phyloP scores from a whole-genome alignment of 192 early-diverging fungal genomes.

The Umbelopsis isabellina region DNA sequence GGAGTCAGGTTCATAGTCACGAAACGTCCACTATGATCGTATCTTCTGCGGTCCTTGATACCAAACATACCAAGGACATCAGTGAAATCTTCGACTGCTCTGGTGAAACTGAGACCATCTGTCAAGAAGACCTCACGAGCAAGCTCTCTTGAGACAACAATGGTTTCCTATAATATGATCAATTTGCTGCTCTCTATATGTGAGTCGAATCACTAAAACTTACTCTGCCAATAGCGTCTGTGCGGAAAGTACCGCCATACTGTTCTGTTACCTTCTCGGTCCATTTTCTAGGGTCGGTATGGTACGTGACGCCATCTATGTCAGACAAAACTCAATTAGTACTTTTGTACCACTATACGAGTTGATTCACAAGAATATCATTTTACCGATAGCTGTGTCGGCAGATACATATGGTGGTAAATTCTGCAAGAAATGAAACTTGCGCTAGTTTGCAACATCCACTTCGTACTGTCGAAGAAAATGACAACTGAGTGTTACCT shows the following conservation, averaged over 20 bases:
- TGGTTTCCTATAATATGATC: constrained; percentile 1
- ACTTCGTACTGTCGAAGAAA: not conserved
- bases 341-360: not conserved
- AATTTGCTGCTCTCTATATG: not conserved
- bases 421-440: not conserved
- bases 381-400: not conserved
- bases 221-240: constrained; percentile 21
- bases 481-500: not conserved
- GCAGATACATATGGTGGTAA: not conserved
- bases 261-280: not conserved
- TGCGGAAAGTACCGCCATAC: constrained; percentile 6
- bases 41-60: not conserved
- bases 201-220: not conserved
- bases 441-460: not conserved
- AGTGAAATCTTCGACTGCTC: not conserved
- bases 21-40: not conserved
- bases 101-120: constrained; percentile 1
- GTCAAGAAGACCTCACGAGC: constrained; percentile 11
- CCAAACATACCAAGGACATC: not conserved
- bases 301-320: not conserved
- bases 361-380: not conserved
- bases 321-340: not conserved
- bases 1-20: constrained; percentile 37
- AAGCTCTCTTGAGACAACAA: constrained; percentile 1
- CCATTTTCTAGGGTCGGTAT: not conserved